A percentile compares a stretch with the other conserved stretches of the same genome.
phyloP scores from a whole-genome alignment of 768 basidiomycete species.

The Boletus subcaerulescens region DNA sequence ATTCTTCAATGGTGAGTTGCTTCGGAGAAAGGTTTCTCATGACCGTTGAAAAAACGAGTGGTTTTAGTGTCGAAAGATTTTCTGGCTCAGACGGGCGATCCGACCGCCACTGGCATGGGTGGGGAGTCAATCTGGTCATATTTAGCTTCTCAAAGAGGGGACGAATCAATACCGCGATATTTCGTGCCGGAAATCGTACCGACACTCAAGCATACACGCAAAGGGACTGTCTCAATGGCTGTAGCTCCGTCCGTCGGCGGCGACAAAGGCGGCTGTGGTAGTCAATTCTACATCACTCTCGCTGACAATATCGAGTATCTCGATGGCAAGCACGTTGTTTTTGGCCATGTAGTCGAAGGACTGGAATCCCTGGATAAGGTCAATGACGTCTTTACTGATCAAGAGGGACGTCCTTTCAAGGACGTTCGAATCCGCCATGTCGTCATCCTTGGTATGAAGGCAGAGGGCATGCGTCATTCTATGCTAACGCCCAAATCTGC shows the following conservation, averaged over 20 bases:
- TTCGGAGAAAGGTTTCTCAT: background rate
- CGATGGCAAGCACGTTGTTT: slow-evolving; percentile 91
- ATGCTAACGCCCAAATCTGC: slow-evolving; percentile 2
- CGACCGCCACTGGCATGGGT: slow-evolving; percentile 90
- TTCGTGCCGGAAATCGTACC: slow-evolving; percentile 82
- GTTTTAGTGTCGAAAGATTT: slow-evolving; percentile 91
- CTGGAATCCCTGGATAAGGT: slow-evolving; percentile 88
- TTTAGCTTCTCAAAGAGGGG: slow-evolving; percentile 47
- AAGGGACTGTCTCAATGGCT: slow-evolving; percentile 97
- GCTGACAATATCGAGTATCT: slow-evolving; percentile 90
- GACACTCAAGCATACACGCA: slow-evolving; percentile 75
- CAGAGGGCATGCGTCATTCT: background rate
- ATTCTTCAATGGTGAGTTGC: slow-evolving; percentile 89
- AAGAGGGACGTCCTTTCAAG: slow-evolving; percentile 87
- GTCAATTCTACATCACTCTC: slow-evolving; percentile 96
- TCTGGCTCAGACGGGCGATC: slow-evolving; percentile 94
- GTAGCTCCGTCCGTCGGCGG: slow-evolving; percentile 78
- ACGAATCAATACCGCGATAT: slow-evolving; percentile 57
- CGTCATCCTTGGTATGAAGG: slow-evolving; percentile 75
- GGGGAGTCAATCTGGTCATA: slow-evolving; percentile 88
- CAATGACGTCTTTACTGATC: slow-evolving; percentile 88
- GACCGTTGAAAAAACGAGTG: slow-evolving; percentile 2
- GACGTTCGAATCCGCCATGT: slow-evolving; percentile 95
- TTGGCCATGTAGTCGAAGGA: slow-evolving; percentile 95
- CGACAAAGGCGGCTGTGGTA: slow-evolving; percentile 77